Percentiles rank a stretch among this genome's conserved stretches.
phyloP scores from a whole-genome alignment of 257 asterid species.

The Coffea canephora region DNA sequence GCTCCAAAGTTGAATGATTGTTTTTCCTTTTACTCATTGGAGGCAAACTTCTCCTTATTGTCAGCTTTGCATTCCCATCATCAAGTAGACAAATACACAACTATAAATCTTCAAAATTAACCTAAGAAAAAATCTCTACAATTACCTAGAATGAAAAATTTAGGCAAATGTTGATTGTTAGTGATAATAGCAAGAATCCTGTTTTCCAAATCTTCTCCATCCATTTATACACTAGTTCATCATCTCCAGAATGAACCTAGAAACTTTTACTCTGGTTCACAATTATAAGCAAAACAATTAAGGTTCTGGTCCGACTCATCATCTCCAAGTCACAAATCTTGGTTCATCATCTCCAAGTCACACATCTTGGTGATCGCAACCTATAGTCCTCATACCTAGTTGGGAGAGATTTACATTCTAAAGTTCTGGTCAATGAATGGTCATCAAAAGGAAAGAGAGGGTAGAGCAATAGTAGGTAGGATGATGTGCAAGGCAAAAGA shows the following conservation, averaged over 20 bases:
- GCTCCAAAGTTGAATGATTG: background rate
- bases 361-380: background rate
- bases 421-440: background rate
- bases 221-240: background rate
- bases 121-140: too few species aligned
- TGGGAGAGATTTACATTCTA: background rate
- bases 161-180: background rate
- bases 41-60: background rate
- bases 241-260: background rate
- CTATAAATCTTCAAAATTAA: background rate
- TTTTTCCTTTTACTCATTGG: background rate
- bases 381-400: background rate
- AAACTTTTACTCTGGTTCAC: background rate
- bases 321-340: background rate
- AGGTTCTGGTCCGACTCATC: too few species aligned
- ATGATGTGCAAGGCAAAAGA: background rate
- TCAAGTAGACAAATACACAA: background rate
- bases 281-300: background rate
- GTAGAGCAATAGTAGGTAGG: background rate
- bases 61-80: conserved; percentile 5
- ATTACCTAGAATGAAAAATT: background rate
- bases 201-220: background rate
- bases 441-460: background rate
- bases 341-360: background rate
- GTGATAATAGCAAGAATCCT: background rate